These are phyloP conservation scores for Penicillium crystallinum DNA, from an alignment of 495 filamentous ascomycete genomes.

Conservation along the genomic window DNA sequence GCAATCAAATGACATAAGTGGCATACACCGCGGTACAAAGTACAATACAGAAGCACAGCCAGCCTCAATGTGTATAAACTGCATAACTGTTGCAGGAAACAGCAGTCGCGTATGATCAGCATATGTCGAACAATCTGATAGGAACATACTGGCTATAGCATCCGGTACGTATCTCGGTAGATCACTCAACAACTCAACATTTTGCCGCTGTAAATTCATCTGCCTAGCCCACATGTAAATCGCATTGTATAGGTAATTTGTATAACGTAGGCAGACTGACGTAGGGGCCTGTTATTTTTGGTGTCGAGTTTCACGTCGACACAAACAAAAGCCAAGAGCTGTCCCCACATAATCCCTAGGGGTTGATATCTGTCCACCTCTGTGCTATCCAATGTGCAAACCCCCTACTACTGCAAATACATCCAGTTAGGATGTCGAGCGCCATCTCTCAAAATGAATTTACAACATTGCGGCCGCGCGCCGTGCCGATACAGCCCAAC, in stretches of 20 bases:
- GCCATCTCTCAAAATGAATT: conserved; percentile 30
- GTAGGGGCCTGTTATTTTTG: conserved; percentile 1
- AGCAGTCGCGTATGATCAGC: not conserved
- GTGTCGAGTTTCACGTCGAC: not conserved
- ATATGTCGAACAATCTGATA: too few relatives aligned
- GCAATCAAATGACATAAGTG: not conserved
- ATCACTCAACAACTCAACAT: conserved; percentile 1
- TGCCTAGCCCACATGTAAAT: not conserved
- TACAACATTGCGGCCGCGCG: conserved; percentile 29
- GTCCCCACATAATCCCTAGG: not conserved
- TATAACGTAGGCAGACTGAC: conserved; percentile 1
- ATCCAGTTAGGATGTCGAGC: conserved; percentile 30
- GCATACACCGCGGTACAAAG: not conserved
- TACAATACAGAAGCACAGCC: not conserved
- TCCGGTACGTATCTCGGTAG: not conserved
- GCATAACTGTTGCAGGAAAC: not conserved
- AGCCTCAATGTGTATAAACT: not conserved
- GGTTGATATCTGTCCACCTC: not conserved
- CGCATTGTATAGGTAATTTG: not conserved
- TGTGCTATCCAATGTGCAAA: conserved; percentile 22
- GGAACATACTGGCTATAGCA: not conserved
- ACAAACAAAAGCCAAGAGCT: conserved; percentile 6
- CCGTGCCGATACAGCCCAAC: conserved; percentile 22
- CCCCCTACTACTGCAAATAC: conserved; percentile 6
- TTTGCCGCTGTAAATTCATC: not conserved